Evolutionary conservation across 129 eudicot species (phyloP), one percentile per base, ranked within the genome.

Genomic region (Saposhnikovia divaricata): DNA sequence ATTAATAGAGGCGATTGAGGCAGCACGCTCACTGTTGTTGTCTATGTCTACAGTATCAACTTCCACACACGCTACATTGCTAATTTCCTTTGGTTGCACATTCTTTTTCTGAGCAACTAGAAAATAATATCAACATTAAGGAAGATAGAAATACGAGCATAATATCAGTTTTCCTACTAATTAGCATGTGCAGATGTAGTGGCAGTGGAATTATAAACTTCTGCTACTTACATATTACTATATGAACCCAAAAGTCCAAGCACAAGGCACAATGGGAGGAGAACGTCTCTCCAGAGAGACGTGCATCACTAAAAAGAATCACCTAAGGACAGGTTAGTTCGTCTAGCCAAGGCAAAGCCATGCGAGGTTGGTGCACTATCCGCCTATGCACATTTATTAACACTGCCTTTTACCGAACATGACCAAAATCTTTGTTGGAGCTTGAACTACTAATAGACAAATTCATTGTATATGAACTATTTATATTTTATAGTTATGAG

Each of bases 41-140:
- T 83, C 83, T 78, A 70, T 75, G 71, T 70, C 77, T 38, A 71
- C 45, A 11, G 80, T 78, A 42, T 86, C 87, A 74, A 84, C 37
- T 51, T 70, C 79, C 55, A 83, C 68, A 74, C 80, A 75, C 4
- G 83, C 66, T 73, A 47, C 80, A 80, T 76, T 80, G 44, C 55
- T 77, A 51, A 75, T 77, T 72, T 77, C 84, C 75, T 83, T 85
- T 15, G 82, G n/a, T 66, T 37, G 76, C 61, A 86, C 46, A 31
- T 51, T 66, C 31, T 14, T 79, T 79, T 84, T 88, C 73, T 79
- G 72, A 25, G 86, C 85, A 70, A 85, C 95, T 90, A 46, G 74
- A 59, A 81, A 65, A 73, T 18, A 63, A 82, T 45, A 77, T 78
- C 37, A 78, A 50, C 61, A 27, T 46, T 75, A 75, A 10, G 19